phyloP scores from a whole-genome alignment of 2,329 filamentous ascomycete species.

The Stemphylium lycopersici region DNA sequence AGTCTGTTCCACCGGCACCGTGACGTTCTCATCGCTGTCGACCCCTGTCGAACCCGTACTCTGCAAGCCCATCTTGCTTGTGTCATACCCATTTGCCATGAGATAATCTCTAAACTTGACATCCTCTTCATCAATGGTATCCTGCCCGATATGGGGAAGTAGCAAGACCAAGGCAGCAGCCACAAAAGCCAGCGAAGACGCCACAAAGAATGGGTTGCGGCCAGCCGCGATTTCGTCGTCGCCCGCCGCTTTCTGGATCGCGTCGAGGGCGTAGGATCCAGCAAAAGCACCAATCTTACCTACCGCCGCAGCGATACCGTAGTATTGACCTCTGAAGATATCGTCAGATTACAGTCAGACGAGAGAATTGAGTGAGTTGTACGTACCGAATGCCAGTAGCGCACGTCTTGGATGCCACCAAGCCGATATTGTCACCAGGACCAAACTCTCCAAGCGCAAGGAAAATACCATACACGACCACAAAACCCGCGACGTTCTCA shows the following conservation, averaged over 20 bases:
- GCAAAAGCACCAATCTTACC: constrained; percentile 86
- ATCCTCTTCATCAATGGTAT: constrained; percentile 84
- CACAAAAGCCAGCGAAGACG: constrained; percentile 74
- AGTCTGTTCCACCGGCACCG: constrained; percentile 11
- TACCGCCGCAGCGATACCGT: constrained; percentile 71
- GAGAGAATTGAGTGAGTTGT: not conserved
- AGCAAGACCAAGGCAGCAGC: constrained; percentile 70
- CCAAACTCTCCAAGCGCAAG: constrained; percentile 79
- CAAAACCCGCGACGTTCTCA: constrained; percentile 73
- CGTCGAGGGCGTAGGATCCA: constrained; percentile 80
- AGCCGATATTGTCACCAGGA: constrained; percentile 88
- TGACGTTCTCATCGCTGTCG: constrained; percentile 21
- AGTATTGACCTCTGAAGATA: constrained; percentile 68
- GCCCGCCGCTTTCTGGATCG: constrained; percentile 55
- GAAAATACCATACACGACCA: constrained; percentile 81
- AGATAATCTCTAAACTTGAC: constrained; percentile 75
- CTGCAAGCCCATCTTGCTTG: constrained; percentile 58
- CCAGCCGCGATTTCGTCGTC: constrained; percentile 59
- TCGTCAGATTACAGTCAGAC: not conserved
- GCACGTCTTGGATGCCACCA: constrained; percentile 84
- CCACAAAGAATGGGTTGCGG: constrained; percentile 92
- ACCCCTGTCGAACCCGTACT: constrained; percentile 7
- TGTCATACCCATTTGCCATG: constrained; percentile 77
- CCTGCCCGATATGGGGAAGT: constrained; percentile 78
- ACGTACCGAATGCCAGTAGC: constrained; percentile 75